Evolutionary conservation across 345 rosid species (phyloP).

Genomic region (Gossypium mustelinum): DNA sequence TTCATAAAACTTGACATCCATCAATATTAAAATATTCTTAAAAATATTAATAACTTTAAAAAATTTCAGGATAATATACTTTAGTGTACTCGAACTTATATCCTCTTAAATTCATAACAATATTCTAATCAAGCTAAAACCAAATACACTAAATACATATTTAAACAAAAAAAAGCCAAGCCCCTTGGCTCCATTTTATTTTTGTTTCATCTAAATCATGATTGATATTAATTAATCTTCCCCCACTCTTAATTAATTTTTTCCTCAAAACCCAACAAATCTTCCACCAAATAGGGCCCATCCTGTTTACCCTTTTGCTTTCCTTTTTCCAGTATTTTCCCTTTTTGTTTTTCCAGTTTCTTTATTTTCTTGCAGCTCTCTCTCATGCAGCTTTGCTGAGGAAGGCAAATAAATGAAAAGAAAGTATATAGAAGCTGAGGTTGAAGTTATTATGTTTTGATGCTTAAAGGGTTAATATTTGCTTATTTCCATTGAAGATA

Average conservation of each 20-base stretch:
- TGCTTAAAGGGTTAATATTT: slow-evolving; percentile 15
- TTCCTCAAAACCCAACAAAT: slow-evolving; percentile 12
- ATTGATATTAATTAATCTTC: not conserved
- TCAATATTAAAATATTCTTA: too few relatives aligned
- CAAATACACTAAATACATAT: too few relatives aligned
- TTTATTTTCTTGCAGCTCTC: not conserved
- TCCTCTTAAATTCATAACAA: too few relatives aligned
- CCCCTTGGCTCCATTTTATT: not conserved
- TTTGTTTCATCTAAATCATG: slow-evolving; percentile 6
- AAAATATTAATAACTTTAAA: too few relatives aligned
- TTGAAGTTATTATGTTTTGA: slow-evolving; percentile 1
- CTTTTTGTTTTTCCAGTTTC: not conserved
- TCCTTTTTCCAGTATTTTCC: not conserved
- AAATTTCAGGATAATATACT: too few relatives aligned
- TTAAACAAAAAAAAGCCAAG: not conserved
- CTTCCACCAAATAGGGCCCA: slow-evolving; percentile 13
- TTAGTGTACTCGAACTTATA: fast-evolving
- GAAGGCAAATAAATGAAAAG: not conserved
- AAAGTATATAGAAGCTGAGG: not conserved
- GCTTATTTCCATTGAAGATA: not conserved
- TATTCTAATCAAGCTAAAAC: too few relatives aligned
- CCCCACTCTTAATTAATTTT: not conserved
- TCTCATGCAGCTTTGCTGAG: slow-evolving; percentile 9
- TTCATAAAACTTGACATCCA: too few relatives aligned
- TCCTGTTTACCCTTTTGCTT: not conserved